Percentiles rank a stretch among this genome's conserved stretches.
These are phyloP conservation scores for Xerocomellus dryophilus DNA, from an alignment of 768 basidiomycete species.

Conservation along the genomic window DNA sequence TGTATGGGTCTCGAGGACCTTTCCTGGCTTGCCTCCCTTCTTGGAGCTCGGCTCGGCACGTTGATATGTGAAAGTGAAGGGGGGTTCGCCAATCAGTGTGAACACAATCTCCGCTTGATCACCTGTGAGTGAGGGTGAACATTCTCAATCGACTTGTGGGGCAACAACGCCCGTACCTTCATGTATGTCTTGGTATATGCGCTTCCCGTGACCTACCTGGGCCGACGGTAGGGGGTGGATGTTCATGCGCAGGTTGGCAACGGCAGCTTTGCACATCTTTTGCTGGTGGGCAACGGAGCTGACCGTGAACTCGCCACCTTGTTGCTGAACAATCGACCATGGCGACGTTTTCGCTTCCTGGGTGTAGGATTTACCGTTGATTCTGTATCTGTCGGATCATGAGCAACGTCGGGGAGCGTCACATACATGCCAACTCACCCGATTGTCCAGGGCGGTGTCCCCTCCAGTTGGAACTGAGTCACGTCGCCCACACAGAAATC, in stretches of 20 bases:
- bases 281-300: slow-evolving; percentile 89
- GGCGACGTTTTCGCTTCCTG: slow-evolving; percentile 78
- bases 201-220: slow-evolving; percentile 82
- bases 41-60: slow-evolving; percentile 66
- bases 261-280: slow-evolving; percentile 82
- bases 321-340: slow-evolving; percentile 81
- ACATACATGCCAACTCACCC: slow-evolving; percentile 46
- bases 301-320: slow-evolving; percentile 80
- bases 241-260: slow-evolving; percentile 68
- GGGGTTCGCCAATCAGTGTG: slow-evolving; percentile 84
- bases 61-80: slow-evolving; percentile 95
- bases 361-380: slow-evolving; percentile 69
- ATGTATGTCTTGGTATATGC: slow-evolving; percentile 79
- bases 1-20: slow-evolving; percentile 89
- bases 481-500: slow-evolving; percentile 91
- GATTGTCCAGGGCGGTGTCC: slow-evolving; percentile 89
- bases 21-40: slow-evolving; percentile 68
- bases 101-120: slow-evolving; percentile 95
- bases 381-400: slow-evolving; percentile 58
- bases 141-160: neutral
- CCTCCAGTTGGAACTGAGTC: slow-evolving; percentile 90
- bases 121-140: slow-evolving; percentile 40
- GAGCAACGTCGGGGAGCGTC: neutral
- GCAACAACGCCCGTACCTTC: slow-evolving; percentile 54
- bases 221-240: slow-evolving; percentile 87